These are phyloP conservation scores for Fraxinus platypoda DNA, from an alignment of 305 asterid species.

Conservation along the genomic window DNA sequence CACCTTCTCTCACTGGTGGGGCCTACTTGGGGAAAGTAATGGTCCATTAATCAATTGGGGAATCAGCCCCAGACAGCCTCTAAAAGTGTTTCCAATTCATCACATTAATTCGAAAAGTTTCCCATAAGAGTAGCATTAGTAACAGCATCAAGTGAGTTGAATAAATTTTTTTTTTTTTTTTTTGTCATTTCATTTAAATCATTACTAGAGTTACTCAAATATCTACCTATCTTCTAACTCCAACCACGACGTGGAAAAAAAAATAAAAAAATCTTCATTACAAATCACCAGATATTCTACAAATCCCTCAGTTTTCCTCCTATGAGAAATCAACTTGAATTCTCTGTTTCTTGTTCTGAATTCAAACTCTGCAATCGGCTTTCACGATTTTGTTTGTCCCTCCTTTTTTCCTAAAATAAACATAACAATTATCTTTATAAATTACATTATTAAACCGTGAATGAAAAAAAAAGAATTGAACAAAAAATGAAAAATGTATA, in stretches of 20 bases:
- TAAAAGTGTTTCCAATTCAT: no score
- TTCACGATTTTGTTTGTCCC: slow-evolving; percentile 9
- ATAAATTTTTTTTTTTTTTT: no score
- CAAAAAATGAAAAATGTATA: no score
- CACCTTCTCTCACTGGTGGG: no score
- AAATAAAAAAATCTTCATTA: neutral
- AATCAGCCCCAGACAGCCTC: no score
- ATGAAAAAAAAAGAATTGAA: neutral
- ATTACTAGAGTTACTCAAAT: neutral
- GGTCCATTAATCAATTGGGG: no score
- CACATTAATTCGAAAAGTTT: no score
- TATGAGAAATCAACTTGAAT: neutral
- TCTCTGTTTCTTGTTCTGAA: slow-evolving; percentile 3
- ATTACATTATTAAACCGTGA: neutral
- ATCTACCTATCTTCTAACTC: no score
- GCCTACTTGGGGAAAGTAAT: no score
- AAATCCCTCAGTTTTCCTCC: neutral
- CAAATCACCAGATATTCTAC: neutral
- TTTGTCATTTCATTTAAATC: neutral
- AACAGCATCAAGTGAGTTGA: neutral
- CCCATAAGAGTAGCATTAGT: no score
- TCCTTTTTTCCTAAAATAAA: slow-evolving; percentile 7
- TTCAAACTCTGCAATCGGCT: slow-evolving; percentile 6
- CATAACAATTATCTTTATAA: neutral
- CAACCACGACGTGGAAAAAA: no score